Conservation (phyloP, 805 yeast genomes). For the Metschnikowia cerradonensis region DNA sequence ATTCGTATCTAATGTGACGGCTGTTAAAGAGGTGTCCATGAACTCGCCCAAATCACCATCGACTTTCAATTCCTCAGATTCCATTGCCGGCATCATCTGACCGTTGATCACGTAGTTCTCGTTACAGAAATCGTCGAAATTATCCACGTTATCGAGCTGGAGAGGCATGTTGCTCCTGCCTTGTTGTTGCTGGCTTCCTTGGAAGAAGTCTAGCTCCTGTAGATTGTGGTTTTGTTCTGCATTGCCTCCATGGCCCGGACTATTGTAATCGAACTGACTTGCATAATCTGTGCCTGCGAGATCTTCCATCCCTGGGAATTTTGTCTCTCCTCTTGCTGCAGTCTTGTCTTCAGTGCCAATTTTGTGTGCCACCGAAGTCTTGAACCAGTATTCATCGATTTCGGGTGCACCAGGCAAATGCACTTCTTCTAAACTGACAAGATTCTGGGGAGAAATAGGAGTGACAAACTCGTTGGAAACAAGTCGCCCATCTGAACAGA, state of each 20-base stretch:
- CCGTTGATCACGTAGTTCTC: constrained; percentile 21
- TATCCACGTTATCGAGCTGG: constrained; percentile 5
- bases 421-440: constrained; percentile 15
- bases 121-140: constrained; percentile 23
- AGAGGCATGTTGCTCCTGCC: constrained; percentile 4
- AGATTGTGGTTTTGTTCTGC: constrained; percentile 2
- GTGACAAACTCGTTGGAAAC: constrained; percentile 38
- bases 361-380: constrained; percentile 9
- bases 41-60: constrained; percentile 53
- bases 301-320: constrained; percentile 23
- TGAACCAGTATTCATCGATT: constrained; percentile 28
- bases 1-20: constrained; percentile 68
- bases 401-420: constrained; percentile 14
- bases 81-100: constrained; percentile 16
- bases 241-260: background rate
- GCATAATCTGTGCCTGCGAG: constrained; percentile 30
- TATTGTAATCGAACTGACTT: constrained; percentile 22
- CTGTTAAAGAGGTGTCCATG: constrained; percentile 55
- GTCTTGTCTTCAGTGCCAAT: constrained; percentile 19
- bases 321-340: constrained; percentile 20
- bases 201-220: constrained; percentile 6
- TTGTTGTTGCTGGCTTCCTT: constrained; percentile 11
- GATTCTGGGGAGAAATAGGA: constrained; percentile 31
- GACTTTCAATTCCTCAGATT: constrained; percentile 13
- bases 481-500: constrained; percentile 40